Evolutionary conservation across 257 asterid species (phyloP).

Genomic region (Nicotiana tomentosiformis): DNA sequence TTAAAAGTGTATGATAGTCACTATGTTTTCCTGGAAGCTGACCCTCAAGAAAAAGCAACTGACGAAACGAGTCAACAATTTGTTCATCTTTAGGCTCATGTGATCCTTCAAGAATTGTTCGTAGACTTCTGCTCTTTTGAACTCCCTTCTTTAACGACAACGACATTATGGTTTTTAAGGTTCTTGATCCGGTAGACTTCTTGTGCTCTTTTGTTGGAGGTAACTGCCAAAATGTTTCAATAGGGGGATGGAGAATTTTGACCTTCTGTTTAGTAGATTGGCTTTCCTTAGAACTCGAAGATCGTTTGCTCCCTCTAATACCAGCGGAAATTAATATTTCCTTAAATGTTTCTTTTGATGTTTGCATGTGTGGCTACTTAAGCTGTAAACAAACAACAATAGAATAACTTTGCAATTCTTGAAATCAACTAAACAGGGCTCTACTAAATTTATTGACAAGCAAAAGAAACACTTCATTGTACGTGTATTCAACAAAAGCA

Average conservation of each 20-base stretch:
- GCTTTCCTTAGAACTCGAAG: conserved; percentile 15
- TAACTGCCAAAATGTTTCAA: conserved; percentile 49
- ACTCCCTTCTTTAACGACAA: conserved; percentile 20
- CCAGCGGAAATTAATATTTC: conserved; percentile 34
- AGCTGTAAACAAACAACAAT: conserved; percentile 8
- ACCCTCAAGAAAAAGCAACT: conserved; percentile 45
- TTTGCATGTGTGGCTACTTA: conserved; percentile 37
- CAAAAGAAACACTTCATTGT: neutral
- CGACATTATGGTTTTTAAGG: conserved; percentile 31
- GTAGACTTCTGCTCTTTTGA: conserved; percentile 29
- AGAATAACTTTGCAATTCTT: neutral
- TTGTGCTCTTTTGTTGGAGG: conserved; percentile 21
- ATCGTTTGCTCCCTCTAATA: conserved; percentile 15
- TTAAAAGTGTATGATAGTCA: conserved; percentile 64
- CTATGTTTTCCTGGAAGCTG: conserved; percentile 28
- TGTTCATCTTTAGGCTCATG: conserved; percentile 48
- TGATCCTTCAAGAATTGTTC: conserved; percentile 36
- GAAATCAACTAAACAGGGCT: neutral
- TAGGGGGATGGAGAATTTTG: conserved; percentile 36
- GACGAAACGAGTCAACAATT: conserved; percentile 46
- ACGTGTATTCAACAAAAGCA: neutral
- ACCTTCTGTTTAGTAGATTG: conserved; percentile 17
- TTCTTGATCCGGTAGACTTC: neutral
- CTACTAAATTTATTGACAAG: neutral
- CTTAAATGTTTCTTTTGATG: conserved; percentile 33